phyloP scores from a whole-genome alignment of 345 rosid genomes.

The Orychophragmus violaceus region DNA sequence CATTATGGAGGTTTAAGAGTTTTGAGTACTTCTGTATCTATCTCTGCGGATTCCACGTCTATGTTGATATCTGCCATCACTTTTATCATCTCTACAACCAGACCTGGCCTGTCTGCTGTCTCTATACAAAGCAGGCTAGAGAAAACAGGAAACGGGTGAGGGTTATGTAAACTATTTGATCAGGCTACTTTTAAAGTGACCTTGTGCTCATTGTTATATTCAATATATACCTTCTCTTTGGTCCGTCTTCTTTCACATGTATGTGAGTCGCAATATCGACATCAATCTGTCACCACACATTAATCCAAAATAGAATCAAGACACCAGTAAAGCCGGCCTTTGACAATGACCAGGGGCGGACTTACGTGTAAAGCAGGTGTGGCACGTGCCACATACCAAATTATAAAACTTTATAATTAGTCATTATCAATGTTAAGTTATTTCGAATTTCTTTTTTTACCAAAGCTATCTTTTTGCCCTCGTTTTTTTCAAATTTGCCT shows the following conservation, averaged over 20 bases:
- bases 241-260: conserved; percentile 71
- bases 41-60: conserved; percentile 86
- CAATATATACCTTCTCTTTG: conserved; percentile 63
- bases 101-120: conserved; percentile 95
- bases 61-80: conserved; percentile 72
- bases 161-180: not conserved
- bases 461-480: no score
- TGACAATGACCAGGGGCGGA: no score
- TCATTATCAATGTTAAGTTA: no score
- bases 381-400: no score
- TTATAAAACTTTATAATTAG: no score
- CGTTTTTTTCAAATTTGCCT: no score
- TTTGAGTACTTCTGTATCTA: conserved; percentile 76
- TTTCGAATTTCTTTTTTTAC: no score
- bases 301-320: not conserved
- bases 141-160: not conserved
- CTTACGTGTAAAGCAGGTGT: no score
- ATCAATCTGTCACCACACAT: conserved; percentile 58
- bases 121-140: conserved; percentile 74
- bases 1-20: not conserved
- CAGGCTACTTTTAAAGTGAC: not conserved
- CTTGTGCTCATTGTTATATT: not conserved
- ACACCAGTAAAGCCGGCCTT: no score
- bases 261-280: conserved; percentile 79
- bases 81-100: conserved; percentile 75